Base-by-base conservation (phyloP, 2,329 filamentous ascomycete genomes). In the Cytospora piceicola region DNA sequence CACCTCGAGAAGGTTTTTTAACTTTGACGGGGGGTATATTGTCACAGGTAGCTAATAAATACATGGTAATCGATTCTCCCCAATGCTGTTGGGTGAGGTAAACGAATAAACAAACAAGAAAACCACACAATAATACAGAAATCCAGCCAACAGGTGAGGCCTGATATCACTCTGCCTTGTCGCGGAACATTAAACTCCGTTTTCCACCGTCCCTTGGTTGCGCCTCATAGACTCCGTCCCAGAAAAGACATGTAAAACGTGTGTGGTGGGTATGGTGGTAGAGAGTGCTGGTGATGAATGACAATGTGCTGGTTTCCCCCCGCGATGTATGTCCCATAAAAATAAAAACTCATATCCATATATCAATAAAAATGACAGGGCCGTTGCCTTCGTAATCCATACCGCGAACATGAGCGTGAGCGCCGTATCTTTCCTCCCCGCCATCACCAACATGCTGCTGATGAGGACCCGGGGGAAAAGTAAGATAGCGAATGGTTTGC, bases 141-240 rank as follows among this genome's bases (percentile, higher is more conserved):
- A n/a, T 29, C 42, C 30, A 36, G 15, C 49, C 29, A 51, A 63
- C 61, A 63, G 61, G 61, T 63, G 61, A 57, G 57, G 39, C 51
- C 54, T 57, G 11, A 49, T 49, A 49, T 57, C 61, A 63, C 61
- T 52, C 53, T 51, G 61, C 39, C 29, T 39, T 39, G 53, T 57
- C 49, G 46, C 39, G 53, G 53, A 63, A 53, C 61, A 63, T 27
- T 39, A 63, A 63, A 63, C 61, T 57, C 61, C 61, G 22, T 63
- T 61, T 61, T 63, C 53, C 52, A 49, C 60, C 61, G 20, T 57
- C 61, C 53, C 11, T 57, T 57, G 39, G 51, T 63, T 63, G 54
- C 61, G 61, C 61, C 61, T 30, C 54, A 29, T 54, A 46, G 57
- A 63, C 61, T 63, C 61, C 39, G 53, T 56, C 27, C 46, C 12